Evolutionary conservation across 2,329 filamentous ascomycete species (phyloP), one percentile per base, ranked within the genome.

Genomic region (Colletotrichum paranaense): DNA sequence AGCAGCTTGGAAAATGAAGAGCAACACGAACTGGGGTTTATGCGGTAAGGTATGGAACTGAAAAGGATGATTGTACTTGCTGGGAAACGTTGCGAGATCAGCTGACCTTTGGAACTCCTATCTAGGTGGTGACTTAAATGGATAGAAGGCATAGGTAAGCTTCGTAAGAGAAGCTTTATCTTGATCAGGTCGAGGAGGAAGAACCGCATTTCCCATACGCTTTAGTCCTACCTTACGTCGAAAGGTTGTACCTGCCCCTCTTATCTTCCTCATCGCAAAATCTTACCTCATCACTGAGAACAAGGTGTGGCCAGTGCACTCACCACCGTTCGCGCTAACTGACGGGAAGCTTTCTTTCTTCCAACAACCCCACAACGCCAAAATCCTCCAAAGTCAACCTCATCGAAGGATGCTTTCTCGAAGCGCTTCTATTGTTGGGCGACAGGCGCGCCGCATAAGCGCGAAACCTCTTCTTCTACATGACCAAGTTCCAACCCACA

Each of bases 241-340:
- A 8, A 16, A 42, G 5, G 38, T 35, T 26, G 22, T 42, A 6
- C 7, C 3, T 30, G 32, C 5, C 30, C 53, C 70, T 73, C 70
- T 73, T 73, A 60, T 52, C 42, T 52, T 58, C 24, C 24, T 62
- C 38, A 69, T 60, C 26, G n/a, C 16, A 19, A 6, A 53, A 59
- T 46, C 65, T 68, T 53, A 68, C 62, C 53, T 24, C 28, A 19
- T 24, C 55, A 19, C 19, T 14, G 5, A 52, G 56, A 72, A 72
- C 68, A 74, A 74, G 62, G 62, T 74, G 72, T 59, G 72, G 72
- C 67, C 72, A 74, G 72, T 74, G 72, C 72, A 68, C 64, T 49
- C 42, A 19, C 19, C 38, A 19, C 9, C 42, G 42, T 49, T 72
- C 62, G 62, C 70, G 67, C 70, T 70, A 73, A 28, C 19, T 55